Base-by-base conservation (phyloP, 2,329 filamentous ascomycete species). In the Fusarium sp. region DNA sequence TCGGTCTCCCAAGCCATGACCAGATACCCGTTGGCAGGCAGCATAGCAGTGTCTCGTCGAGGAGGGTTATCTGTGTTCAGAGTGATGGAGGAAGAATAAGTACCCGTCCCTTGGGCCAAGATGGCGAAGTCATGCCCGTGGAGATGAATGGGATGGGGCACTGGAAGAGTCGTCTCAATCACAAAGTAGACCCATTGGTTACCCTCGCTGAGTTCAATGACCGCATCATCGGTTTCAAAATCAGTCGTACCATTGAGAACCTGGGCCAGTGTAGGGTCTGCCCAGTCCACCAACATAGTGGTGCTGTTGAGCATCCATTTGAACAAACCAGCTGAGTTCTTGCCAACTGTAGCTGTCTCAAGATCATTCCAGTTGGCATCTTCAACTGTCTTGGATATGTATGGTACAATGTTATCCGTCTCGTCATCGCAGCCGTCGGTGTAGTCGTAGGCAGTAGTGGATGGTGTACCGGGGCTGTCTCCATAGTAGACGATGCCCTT, bases 1-100 rank as follows among this genome's bases (percentile, higher is more conserved):
- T 85, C 82, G 1, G 83, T 83, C 74, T 86, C 79, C 70, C 87
- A 86, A 5, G 85, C 87, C 60, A 89, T 80, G n/a, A 87, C 84
- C 8, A 88, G 61, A 77, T 85, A 85, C 0, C 87, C 87, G 15
- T 75, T 72, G 3, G 75, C 77, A 2, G 83, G 84, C 6, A 90
- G 81, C 70, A 86, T 83, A 11, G 87, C 86, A 5, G 86, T 85
- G 73, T 90, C 87, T 41, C 88, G 83, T 15, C 88, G 85, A 32
- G 86, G 83, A 3, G 88, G 87, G 75, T 89, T 89, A 5, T 24
- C 38, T 2, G 60, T 64, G 22, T 77, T 64, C 2, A 75, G 22
- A 17, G 32, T 55, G 4, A 72, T 53, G 1, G 61, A 60, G 8
- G 64, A 66, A 1, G 64, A 67, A 30, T 67, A 67, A 2, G 32